Conservation (phyloP, 352 stramenopile species). For the Phytophthora boehmeriae region DNA sequence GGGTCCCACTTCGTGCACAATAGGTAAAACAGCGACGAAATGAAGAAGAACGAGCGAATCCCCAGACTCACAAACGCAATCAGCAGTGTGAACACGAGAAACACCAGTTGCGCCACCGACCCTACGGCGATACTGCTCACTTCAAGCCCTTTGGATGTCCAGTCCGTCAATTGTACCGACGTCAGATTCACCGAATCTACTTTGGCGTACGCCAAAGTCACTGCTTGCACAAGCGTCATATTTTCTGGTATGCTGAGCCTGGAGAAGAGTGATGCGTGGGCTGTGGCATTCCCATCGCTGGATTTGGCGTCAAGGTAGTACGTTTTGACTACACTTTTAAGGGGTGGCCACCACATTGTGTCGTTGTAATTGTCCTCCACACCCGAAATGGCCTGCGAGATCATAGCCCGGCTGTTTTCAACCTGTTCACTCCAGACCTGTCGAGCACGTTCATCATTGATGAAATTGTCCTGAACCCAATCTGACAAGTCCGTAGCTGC, state of each 20-base stretch:
- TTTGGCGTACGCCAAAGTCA: constrained; percentile 82
- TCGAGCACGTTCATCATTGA: constrained; percentile 86
- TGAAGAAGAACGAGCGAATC: constrained; percentile 88
- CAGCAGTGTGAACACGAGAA: constrained; percentile 77
- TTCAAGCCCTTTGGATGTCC: constrained; percentile 86
- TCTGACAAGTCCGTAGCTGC: constrained; percentile 71
- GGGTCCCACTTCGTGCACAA: constrained; percentile 88
- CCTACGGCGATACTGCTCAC: constrained; percentile 83
- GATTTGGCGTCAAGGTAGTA: constrained; percentile 82
- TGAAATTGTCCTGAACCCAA: constrained; percentile 88
- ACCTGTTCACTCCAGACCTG: constrained; percentile 87
- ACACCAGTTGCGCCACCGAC: constrained; percentile 81
- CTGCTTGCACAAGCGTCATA: constrained; percentile 79
- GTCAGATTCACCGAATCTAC: constrained; percentile 88
- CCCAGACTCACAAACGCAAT: constrained; percentile 88
- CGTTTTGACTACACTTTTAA: constrained; percentile 83
- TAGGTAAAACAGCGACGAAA: constrained; percentile 88
- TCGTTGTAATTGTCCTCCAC: constrained; percentile 90
- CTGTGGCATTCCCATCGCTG: constrained; percentile 57
- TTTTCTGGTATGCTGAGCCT: constrained; percentile 72
- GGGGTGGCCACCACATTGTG: constrained; percentile 88
- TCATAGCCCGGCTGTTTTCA: constrained; percentile 81
- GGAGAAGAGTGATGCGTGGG: constrained; percentile 54
- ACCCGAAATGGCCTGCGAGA: constrained; percentile 73
- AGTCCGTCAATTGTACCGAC: constrained; percentile 84